A percentile compares a stretch with the other conserved stretches of the same genome.
These are phyloP conservation scores for Aspergillus versicolor DNA, from an alignment of 2,329 filamentous ascomycete genomes.

Conservation along the genomic window DNA sequence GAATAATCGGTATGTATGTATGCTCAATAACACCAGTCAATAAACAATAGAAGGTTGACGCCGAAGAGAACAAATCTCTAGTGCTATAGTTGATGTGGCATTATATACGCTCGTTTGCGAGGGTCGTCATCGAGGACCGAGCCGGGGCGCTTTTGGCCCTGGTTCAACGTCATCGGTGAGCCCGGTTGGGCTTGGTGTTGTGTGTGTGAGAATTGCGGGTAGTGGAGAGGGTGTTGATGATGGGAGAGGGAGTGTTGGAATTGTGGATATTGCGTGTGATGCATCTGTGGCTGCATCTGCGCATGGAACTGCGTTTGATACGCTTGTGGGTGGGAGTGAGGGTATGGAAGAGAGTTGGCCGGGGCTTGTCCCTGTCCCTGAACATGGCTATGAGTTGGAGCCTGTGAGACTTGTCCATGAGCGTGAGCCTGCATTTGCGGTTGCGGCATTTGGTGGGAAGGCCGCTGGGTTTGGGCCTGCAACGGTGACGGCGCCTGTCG, in stretches of 20 bases:
- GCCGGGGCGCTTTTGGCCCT: slow-evolving; percentile 18
- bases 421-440: slow-evolving; percentile 2
- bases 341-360: slow-evolving; percentile 3
- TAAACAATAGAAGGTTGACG: neutral
- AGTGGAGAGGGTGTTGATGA: slow-evolving; percentile 7
- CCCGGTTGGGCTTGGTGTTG: slow-evolving; percentile 14
- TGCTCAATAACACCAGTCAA: neutral
- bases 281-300: slow-evolving; percentile 18
- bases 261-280: slow-evolving; percentile 12
- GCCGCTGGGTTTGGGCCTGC: slow-evolving; percentile 5
- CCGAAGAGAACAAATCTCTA: neutral
- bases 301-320: slow-evolving; percentile 12
- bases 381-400: neutral
- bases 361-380: slow-evolving; percentile 2
- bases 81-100: slow-evolving; percentile 19
- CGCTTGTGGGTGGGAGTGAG: slow-evolving; percentile 8
- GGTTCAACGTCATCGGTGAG: slow-evolving; percentile 20
- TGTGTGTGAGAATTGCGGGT: slow-evolving; percentile 13
- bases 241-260: neutral
- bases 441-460: neutral
- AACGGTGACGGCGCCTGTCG: neutral
- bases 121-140: slow-evolving; percentile 20
- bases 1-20: neutral
- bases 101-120: slow-evolving; percentile 22
- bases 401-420: neutral